Evolutionary conservation across 257 asterid genomes (phyloP), one percentile per base, ranked within the genome.

Genomic region (Leonotis leonurus): DNA sequence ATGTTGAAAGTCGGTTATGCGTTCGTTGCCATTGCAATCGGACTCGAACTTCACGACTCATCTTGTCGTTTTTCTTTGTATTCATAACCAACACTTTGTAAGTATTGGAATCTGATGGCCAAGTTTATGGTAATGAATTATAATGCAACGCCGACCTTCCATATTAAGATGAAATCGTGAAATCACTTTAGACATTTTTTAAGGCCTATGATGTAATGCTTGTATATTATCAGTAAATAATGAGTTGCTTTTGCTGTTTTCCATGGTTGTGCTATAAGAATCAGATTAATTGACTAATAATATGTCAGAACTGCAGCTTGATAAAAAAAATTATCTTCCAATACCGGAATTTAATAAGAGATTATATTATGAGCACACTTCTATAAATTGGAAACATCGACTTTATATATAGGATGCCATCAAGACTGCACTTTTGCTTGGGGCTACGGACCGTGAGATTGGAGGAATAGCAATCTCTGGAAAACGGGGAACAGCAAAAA

Each of bases 401-500:
- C n/a, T n/a, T n/a, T n/a, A n/a, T 72, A 48, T 55, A 58, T 81
- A 93, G 99, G 99, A 93, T 58, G 97, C 97, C 17, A 85, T 93
- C 70, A 93, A 93, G 81, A 87, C 97, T 33, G 96, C 97, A 62
- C 97, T 93, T 60, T 76, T 93, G 70, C 99, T 93, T 64, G 99
- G 99, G 62, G 99, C 99, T 26, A 69, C 87, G 71, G 99, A 93
- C 75, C 89, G 97, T 51, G 96, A 83, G 72, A 81, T 93, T 51
- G 99, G 97, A 74, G 99, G 99, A 58, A 89, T 93, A 74, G 99
- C 97, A 39, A 89, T 93, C 72, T 89, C 90, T 49, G 99, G 99
- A 60, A 93, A 81, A 79, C 80, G 99, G 46, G 99, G 99, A 77
- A 93, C 99, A 35, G 99, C 99, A 3, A 93, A 93, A 81, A 89